These are phyloP conservation scores for Sporobolus alterniflorus DNA, from an alignment of 202 grass and related monocot species.

Conservation along the genomic window DNA sequence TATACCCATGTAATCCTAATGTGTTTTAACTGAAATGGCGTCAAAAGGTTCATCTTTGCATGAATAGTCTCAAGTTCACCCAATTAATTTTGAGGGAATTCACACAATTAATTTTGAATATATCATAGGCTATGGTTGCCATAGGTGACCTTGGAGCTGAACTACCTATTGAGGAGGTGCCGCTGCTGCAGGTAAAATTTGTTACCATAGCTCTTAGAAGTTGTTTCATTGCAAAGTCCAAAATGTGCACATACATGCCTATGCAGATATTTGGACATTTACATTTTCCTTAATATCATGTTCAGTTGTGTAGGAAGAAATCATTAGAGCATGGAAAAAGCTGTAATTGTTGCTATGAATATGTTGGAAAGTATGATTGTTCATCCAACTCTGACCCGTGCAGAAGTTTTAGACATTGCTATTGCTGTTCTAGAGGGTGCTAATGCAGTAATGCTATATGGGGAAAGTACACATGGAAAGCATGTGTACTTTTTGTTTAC, in stretches of 20 bases:
- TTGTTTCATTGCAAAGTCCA: not conserved
- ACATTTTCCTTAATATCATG: conserved; percentile 32
- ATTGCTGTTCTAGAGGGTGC: conserved; percentile 98
- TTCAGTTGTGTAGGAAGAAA: conserved; percentile 80
- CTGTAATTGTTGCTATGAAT: conserved; percentile 99
- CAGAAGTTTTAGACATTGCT: conserved; percentile 98
- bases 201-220: conserved; percentile 5
- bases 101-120: conserved; percentile 19
- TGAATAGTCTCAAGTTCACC: conserved; percentile 15
- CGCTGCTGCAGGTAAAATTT: conserved; percentile 81
- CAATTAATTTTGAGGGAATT: too few relatives aligned
- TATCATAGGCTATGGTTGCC: conserved; percentile 95
- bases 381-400: conserved; percentile 96
- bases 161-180: conserved; percentile 97
- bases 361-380: conserved; percentile 99
- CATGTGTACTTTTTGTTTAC: conserved; percentile 51
- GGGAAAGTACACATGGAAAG: conserved; percentile 99
- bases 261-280: not conserved
- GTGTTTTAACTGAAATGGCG: conserved; percentile 23
- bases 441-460: conserved; percentile 99
- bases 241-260: conserved; percentile 30
- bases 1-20: conserved; percentile 20
- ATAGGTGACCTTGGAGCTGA: conserved; percentile 98
- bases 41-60: conserved; percentile 20
- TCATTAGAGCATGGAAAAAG: conserved; percentile 99